These are phyloP conservation scores for Micractinium conductrix DNA, from an alignment of 139 green algal genomes.

Conservation along the genomic window DNA sequence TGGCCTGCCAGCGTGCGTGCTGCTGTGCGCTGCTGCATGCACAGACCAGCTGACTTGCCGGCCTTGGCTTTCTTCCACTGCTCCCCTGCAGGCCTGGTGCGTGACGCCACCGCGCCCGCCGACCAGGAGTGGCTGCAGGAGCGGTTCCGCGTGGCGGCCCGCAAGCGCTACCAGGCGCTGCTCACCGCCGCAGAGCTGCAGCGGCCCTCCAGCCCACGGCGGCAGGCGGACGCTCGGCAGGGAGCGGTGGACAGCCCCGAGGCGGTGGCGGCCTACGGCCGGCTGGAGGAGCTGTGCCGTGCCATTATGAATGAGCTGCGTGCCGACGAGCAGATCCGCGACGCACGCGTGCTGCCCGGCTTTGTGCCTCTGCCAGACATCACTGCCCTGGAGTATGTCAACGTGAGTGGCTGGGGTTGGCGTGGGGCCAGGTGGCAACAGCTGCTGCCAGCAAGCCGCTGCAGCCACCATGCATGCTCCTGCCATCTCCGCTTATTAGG, in stretches of 20 bases:
- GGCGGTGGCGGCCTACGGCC: conserved; percentile 25
- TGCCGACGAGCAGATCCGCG: conserved; percentile 55
- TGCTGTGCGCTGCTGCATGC: not conserved
- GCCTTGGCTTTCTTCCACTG: not conserved
- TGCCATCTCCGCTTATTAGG: not conserved
- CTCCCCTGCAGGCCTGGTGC: conserved; percentile 36
- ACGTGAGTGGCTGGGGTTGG: conserved; percentile 16
- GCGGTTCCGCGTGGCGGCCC: conserved; percentile 50
- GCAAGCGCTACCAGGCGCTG: conserved; percentile 54
- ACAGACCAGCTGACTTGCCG: not conserved
- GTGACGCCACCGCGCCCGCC: conserved; percentile 31
- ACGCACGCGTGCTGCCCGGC: conserved; percentile 45
- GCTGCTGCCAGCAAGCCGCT: not conserved
- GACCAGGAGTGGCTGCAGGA: conserved; percentile 53
- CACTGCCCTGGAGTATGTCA: conserved; percentile 55
- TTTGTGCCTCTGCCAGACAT: conserved; percentile 55
- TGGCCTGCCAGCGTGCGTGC: not conserved
- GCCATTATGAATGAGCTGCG: conserved; percentile 58
- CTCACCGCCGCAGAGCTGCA: conserved; percentile 44
- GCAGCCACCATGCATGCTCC: not conserved
- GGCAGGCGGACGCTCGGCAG: not conserved
- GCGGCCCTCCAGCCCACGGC: not conserved
- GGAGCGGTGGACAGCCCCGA: conserved; percentile 5
- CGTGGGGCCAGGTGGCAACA: not conserved
- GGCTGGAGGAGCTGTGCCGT: conserved; percentile 56